Evolutionary conservation across 345 rosid genomes (phyloP), one percentile per base, ranked within the genome.

Genomic region (Pseudoturritis turrita): DNA sequence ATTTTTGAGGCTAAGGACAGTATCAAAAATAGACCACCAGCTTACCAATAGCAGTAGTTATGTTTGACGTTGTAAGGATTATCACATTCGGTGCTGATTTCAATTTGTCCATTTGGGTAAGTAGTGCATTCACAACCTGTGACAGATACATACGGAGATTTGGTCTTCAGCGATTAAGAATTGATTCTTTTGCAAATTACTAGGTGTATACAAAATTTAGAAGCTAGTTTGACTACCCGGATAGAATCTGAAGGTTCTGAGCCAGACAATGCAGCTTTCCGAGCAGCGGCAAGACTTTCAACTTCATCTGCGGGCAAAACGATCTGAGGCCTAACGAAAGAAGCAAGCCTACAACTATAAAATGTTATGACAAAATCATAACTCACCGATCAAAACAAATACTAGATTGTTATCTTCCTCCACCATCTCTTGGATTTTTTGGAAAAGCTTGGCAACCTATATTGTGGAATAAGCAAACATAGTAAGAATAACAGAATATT

Each of bases 241-340:
- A 95, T 91, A 25, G 99, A 91, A 86, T 95, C 99, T 70, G 99
- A 91, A 79, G 99, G 99, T 71, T 95, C 98, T 37, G 99, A 95
- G 62, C 98, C 98, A 69, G 97, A 95, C 79, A 95, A 76, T 61
- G 98, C 99, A 75, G 98, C 96, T 78, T 91, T 92, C 63, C 98
- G 83, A 47, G 98, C 94, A 43, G 98, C 97, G 58, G 99, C 99
- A 70, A 95, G 99, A 77, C 99, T 95, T 87, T 95, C 98, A 66
- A 95, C 99, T 86, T 95, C 99, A 89, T 91, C 99, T 95, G 89
- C 46, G 80, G 77, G 37, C 45, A 79, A 62, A 63, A 76, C 14
- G 77, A 81, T 52, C 28, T 68, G 71, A 49, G 72, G 39, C 46
- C 21, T 55, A 64, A 43, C 49, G 43, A 59, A 45, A 55, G 66